Base-by-base conservation (phyloP, 352 stramenopile species). In the Pythium brachiatum region DNA sequence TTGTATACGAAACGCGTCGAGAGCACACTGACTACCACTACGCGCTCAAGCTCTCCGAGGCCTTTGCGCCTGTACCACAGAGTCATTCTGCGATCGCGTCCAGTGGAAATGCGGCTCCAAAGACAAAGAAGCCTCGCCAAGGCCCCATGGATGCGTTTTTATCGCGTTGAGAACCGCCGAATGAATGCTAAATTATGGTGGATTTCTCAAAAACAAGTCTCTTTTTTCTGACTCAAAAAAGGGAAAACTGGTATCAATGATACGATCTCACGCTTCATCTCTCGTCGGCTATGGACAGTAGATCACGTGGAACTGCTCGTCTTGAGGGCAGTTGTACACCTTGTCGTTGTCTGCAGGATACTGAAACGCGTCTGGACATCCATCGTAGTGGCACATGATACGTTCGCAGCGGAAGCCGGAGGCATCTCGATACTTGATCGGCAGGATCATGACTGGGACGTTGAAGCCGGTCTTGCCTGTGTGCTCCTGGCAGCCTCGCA, bases 241-340 rank as follows among this genome's bases (percentile, higher is more conserved):
- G 18, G 20, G 8, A 36, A 59, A 25, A 48, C n/a, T 48, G 46
- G 20, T 41, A 18, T 23, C 16, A 26, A 26, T 7, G 18, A 48
- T 48, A 26, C 41, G n/a, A 44, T 26, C 8, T 48, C 7, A 48
- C 41, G 20, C 11, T 46, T 7, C n/a, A 46, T 21, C 18, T 46
- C 8, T 21, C 16, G 3, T 25, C 8, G 12, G 6, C 31, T 70
- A 71, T 2, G 70, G 70, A 21, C 70, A 77, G 56, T 62, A 77
- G 31, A 68, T 69, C 7, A 74, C 67, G 21, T 74, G 46, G 47
- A 77, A 77, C 18, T 72, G 48, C 46, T 74, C 67, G 34, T 74
- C 70, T 15, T 64, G 48, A 4, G 62, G 62, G 50, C 70, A 77
- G 60, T 69, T 64, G 62, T 70, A 60, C 34, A 73, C 69, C 46